These are phyloP conservation scores for Pichia sp. DNA, from an alignment of 1,139 yeast species.

Conservation along the genomic window DNA sequence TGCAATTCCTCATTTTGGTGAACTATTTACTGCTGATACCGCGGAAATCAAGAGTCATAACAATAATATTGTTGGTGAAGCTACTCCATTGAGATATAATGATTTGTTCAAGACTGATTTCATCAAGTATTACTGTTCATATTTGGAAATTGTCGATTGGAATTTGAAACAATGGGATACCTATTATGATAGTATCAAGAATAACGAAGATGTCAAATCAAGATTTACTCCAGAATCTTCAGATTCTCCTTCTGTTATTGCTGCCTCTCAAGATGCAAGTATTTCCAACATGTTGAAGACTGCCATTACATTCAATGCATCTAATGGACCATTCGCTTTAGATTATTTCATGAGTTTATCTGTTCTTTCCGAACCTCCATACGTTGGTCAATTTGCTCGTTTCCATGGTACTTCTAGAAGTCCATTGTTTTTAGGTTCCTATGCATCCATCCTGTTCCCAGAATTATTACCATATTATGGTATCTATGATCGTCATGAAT, in stretches of 20 bases:
- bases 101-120: constrained; percentile 32
- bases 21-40: constrained; percentile 46
- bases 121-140: constrained; percentile 59
- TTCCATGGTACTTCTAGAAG: constrained; percentile 43
- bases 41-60: background rate
- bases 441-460: constrained; percentile 60
- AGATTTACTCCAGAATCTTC: background rate
- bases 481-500: constrained; percentile 49
- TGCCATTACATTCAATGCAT: constrained; percentile 36
- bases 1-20: constrained; percentile 92
- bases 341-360: constrained; percentile 41
- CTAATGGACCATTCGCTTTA: constrained; percentile 32
- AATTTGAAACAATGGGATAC: constrained; percentile 84
- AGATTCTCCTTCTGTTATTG: constrained; percentile 2
- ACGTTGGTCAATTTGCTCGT: constrained; percentile 40
- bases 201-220: constrained; percentile 10
- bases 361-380: constrained; percentile 43
- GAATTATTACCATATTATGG: constrained; percentile 51
- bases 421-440: constrained; percentile 55
- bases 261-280: constrained; percentile 5
- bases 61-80: background rate
- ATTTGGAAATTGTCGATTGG: constrained; percentile 66
- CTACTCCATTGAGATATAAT: background rate
- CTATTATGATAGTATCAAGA: constrained; percentile 39
- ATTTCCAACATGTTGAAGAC: constrained; percentile 28